Evolutionary conservation across 1,284 basidiomycete genomes (phyloP).

Genomic region (Inonotus obliquus): DNA sequence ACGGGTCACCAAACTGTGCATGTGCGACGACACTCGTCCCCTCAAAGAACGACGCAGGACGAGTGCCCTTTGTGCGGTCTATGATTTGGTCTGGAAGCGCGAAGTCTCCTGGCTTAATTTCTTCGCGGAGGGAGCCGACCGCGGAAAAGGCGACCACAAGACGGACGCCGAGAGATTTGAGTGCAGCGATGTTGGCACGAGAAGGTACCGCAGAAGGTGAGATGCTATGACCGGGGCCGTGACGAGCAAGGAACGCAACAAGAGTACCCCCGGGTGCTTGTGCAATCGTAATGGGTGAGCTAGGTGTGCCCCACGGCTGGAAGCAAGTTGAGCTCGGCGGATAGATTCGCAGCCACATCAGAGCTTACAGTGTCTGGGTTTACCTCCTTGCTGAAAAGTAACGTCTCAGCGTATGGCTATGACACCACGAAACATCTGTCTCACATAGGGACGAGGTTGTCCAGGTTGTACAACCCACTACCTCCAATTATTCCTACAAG

Average conservation of each 20-base stretch:
- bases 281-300: constrained; percentile 87
- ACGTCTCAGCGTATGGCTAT: background rate
- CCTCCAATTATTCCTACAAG: constrained; percentile 83
- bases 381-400: constrained; percentile 50
- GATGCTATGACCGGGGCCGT: constrained; percentile 75
- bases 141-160: constrained; percentile 93
- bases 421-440: constrained; percentile 25
- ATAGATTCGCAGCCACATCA: constrained; percentile 3
- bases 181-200: constrained; percentile 92
- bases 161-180: constrained; percentile 88
- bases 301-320: constrained; percentile 92
- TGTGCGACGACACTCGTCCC: constrained; percentile 83
- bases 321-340: background rate
- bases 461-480: constrained; percentile 84
- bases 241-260: constrained; percentile 91
- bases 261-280: constrained; percentile 72
- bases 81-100: constrained; percentile 91
- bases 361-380: constrained; percentile 61
- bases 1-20: constrained; percentile 92
- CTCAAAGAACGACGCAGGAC: constrained; percentile 86
- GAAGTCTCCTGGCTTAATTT: constrained; percentile 90
- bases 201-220: constrained; percentile 75
- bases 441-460: constrained; percentile 81
- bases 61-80: constrained; percentile 91
- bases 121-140: constrained; percentile 93